Percentiles rank a stretch among this genome's conserved stretches.
Evolutionary conservation across 495 filamentous ascomycete genomes (phyloP).

Genomic region (Tetracladium setigerum): DNA sequence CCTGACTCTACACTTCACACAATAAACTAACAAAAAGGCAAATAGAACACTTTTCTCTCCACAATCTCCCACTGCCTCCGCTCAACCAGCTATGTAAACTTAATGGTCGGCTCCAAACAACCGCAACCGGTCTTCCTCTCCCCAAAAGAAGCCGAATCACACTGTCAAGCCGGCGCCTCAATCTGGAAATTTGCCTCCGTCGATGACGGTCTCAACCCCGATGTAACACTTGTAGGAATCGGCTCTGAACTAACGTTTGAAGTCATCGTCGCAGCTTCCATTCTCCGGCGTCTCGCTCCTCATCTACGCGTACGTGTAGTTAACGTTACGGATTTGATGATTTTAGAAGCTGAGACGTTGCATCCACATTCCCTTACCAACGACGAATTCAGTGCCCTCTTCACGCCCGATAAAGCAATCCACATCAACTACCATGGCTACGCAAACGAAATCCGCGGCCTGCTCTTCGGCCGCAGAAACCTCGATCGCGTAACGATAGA

Average conservation of each 20-base stretch:
- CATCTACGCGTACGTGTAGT: slow-evolving; percentile 53
- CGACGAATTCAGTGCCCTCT: slow-evolving; percentile 49
- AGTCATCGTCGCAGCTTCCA: slow-evolving; percentile 54
- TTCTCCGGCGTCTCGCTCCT: slow-evolving; percentile 47
- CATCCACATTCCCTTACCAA: slow-evolving; percentile 56
- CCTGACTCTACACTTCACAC: not conserved
- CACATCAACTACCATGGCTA: slow-evolving; percentile 73
- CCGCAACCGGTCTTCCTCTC: slow-evolving; percentile 61
- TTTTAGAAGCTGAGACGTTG: slow-evolving; percentile 47
- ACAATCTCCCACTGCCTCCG: slow-evolving; percentile 58
- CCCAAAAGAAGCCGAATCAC: slow-evolving; percentile 54
- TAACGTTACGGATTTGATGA: slow-evolving; percentile 70
- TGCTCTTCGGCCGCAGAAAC: slow-evolving; percentile 52
- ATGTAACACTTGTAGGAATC: slow-evolving; percentile 63
- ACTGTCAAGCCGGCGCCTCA: slow-evolving; percentile 57
- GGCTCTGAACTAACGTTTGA: slow-evolving; percentile 67
- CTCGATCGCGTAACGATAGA: slow-evolving; percentile 46
- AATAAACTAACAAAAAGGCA: not conserved
- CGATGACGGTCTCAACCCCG: slow-evolving; percentile 49
- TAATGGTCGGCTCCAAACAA: slow-evolving; percentile 70
- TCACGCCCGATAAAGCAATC: slow-evolving; percentile 51
- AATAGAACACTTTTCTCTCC: slow-evolving; percentile 55
- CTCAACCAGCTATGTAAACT: slow-evolving; percentile 61
- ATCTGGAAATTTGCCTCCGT: slow-evolving; percentile 61
- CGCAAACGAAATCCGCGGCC: slow-evolving; percentile 50